Evolutionary conservation across 768 basidiomycete genomes (phyloP), one percentile per base, ranked within the genome.

Genomic region (Boletellus sp.): DNA sequence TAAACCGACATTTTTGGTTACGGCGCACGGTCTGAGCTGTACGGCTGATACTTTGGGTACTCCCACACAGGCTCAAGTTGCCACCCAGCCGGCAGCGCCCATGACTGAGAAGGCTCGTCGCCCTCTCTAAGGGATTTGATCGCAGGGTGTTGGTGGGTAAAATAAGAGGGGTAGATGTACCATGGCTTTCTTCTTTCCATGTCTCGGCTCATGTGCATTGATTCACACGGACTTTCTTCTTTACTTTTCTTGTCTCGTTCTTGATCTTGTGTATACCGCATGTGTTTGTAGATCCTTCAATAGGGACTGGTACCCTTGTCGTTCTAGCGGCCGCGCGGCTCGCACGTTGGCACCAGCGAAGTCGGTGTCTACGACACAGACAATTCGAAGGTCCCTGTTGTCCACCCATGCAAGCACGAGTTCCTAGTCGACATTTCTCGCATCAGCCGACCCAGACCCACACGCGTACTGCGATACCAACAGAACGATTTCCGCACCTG

Each of bases 51-150:
- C 20, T 13, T 39, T 6, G 26, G 28, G 22, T 33, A n/a, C 26
- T 11, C 16, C 37, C 22, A 17, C 33, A 9, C 43, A 56, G 58
- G 55, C 65, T 16, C 63, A 51, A 15, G 54, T 57, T 26, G 43
- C 59, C 22, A 26, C 54, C 16, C 55, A 54, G 20, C 51, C 56
- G 6, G 44, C 19, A 36, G 56, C 63, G 16, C 50, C 64, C 40
- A 66, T 69, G 67, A 20, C 56, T 6, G 65, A 67, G 51, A 67
- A 67, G 56, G 57, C 55, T 42, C 54, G 49, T 11, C 60, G 59
- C 37, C 53, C 67, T 12, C 54, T 67, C 47, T 67, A 57, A 60
- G 26, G 32, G 36, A 28, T 22, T 20, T 12, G 6, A 23, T 34
- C 20, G 5, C 3, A 15, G 31, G 12, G 24, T 9, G 20, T 33